Conservation (phyloP, 202 grass and related monocot genomes). For the Saccharum hybrid region DNA sequence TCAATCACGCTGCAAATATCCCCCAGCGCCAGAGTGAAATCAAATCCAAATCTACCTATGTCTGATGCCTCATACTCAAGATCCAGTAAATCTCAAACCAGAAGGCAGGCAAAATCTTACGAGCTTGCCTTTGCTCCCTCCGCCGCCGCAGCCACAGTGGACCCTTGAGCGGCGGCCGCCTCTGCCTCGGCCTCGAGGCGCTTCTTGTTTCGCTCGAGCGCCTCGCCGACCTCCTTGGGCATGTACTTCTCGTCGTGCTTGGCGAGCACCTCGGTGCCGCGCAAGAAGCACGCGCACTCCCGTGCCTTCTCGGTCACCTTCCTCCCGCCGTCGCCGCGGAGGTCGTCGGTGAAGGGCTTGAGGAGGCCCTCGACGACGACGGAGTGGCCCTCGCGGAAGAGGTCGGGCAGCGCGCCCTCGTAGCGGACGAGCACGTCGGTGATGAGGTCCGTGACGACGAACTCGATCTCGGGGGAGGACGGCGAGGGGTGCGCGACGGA, state of each 20-base stretch:
- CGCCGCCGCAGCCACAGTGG: background rate
- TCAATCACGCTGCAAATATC: conserved; percentile 8
- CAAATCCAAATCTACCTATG: conserved; percentile 48
- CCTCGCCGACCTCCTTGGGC: conserved; percentile 95
- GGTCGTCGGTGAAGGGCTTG: conserved; percentile 60
- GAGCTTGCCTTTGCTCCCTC: conserved; percentile 50
- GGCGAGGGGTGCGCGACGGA: conserved; percentile 68
- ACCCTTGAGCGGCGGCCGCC: conserved; percentile 26
- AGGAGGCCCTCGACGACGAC: conserved; percentile 90
- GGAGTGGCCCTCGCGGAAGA: conserved; percentile 97
- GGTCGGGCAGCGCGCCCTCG: conserved; percentile 86
- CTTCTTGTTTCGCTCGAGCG: conserved; percentile 89
- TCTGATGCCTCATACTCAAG: conserved; percentile 47
- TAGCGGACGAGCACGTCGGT: conserved; percentile 91
- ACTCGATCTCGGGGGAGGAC: conserved; percentile 81
- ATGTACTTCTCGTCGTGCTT: conserved; percentile 99
- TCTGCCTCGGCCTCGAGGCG: conserved; percentile 54
- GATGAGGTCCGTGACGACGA: conserved; percentile 92
- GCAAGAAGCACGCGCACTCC: conserved; percentile 65
- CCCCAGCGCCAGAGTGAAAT: conserved; percentile 38
- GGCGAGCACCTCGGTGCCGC: conserved; percentile 83
- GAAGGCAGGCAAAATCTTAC: conserved; percentile 42
- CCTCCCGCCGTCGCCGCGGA: conserved; percentile 33
- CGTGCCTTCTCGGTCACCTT: conserved; percentile 77
- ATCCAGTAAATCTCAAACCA: conserved; percentile 44